These are phyloP conservation scores for Fragilaria radians DNA, from an alignment of 108 stramenopile species.

Conservation along the genomic window DNA sequence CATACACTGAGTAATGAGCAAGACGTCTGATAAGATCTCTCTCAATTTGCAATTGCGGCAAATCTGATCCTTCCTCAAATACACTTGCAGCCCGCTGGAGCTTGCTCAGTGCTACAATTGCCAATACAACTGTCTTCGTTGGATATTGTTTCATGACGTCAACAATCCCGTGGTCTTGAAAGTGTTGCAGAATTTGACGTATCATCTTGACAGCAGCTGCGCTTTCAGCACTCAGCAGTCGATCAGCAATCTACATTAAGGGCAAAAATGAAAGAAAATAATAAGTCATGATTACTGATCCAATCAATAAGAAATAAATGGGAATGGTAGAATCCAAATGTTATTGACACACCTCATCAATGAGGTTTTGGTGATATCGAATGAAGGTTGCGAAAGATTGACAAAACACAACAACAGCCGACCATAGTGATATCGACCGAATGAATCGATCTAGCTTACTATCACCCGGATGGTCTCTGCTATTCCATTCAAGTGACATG, in stretches of 20 bases:
- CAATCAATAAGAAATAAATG: too few species aligned
- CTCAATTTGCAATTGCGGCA: conserved; percentile 7
- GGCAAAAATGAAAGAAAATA: neutral
- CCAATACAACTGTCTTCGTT: conserved; percentile 11
- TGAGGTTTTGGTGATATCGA: neutral
- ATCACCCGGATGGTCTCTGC: neutral
- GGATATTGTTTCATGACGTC: conserved; percentile 27
- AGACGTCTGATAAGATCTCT: conserved; percentile 39
- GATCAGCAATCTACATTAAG: conserved; percentile 23
- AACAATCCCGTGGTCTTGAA: conserved; percentile 56
- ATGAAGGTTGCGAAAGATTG: neutral
- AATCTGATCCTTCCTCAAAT: conserved; percentile 1
- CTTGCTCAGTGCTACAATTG: conserved; percentile 6
- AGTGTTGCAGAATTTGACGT: conserved; percentile 32
- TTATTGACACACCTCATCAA: neutral
- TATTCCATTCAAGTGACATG: neutral
- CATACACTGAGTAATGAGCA: conserved; percentile 49
- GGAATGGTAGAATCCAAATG: neutral
- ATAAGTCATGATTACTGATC: too few species aligned
- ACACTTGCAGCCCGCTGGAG: conserved; percentile 8
- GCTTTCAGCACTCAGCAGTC: conserved; percentile 40
- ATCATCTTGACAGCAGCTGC: conserved; percentile 45
- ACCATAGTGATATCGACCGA: neutral
- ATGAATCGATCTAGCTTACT: neutral
- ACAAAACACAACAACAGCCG: neutral